Base-by-base conservation (phyloP, 2,329 filamentous ascomycete species). In the Claviceps digitariae region DNA sequence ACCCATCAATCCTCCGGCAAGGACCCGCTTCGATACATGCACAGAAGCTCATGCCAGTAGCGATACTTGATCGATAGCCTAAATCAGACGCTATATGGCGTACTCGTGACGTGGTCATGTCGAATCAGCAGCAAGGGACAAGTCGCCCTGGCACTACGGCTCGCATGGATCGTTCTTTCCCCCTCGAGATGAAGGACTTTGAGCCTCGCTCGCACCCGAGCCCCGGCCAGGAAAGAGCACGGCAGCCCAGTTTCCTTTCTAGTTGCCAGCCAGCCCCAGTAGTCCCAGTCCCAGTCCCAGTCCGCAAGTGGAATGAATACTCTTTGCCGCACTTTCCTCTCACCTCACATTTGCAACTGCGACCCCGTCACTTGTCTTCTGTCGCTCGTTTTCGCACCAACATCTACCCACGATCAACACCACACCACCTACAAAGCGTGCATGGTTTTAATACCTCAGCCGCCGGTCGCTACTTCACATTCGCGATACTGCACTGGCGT, bases 311-410 rank as follows among this genome's bases (percentile, higher is more conserved):
- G 53, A 25, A 60, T 61, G n/a, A n/a, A n/a, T n/a, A n/a, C 60
- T 52, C 59, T 57, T 52, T 58, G 56, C 60, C 52, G 56, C 58
- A 57, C 60, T 55, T 57, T 53, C 53, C 55, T 51, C 50, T 46
- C 44, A 50, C 53, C 53, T 55, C 57, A 48, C 54, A 55, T 58
- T 58, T 58, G 59, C 56, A 58, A 57, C 58, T 59, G 60, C 58
- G 58, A 62, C 58, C 50, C 61, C 59, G 60, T 63, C 56, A 58
- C 59, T 57, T 55, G 52, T 53, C 59, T 57, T 55, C 57, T 54
- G 55, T 58, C 53, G 50, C 53, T 54, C 51, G 51, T 53, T 52
- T 53, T 56, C 53, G 52, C 59, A 57, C 58, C 58, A 50, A 57
- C 59, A 61, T 63, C 62, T 57, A 56, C 60, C 54, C 56, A 54